Conservation (phyloP, 345 rosid genomes). For the Pistacia vera region DNA sequence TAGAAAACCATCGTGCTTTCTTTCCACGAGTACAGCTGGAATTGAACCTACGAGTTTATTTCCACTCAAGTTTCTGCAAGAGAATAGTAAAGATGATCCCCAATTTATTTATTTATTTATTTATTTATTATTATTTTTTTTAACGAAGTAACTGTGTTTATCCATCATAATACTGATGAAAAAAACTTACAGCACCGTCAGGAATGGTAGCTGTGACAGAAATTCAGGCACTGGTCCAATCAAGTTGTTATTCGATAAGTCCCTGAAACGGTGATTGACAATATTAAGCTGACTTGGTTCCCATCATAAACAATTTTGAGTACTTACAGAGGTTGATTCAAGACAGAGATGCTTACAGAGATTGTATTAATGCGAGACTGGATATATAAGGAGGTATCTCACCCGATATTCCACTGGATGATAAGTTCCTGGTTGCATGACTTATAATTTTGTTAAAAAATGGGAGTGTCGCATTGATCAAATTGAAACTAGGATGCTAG, state of each 20-base stretch:
- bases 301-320: neutral
- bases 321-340: neutral
- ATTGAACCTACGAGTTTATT: conserved; percentile 46
- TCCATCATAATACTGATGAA: too few relatives aligned
- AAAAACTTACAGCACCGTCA: conserved; percentile 1
- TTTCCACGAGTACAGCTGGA: conserved; percentile 34
- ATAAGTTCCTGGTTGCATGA: conserved; percentile 33
- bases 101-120: neutral
- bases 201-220: conserved; percentile 35
- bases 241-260: conserved; percentile 52
- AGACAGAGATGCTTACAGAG: conserved; percentile 36
- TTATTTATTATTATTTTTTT: neutral
- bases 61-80: conserved; percentile 43
- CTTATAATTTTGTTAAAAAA: neutral
- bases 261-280: conserved; percentile 24
- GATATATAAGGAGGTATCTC: conserved; percentile 26
- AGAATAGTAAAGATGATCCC: neutral
- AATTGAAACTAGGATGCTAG: neutral
- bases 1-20: conserved; percentile 23
- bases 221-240: conserved; percentile 45
- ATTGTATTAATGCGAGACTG: conserved; percentile 29
- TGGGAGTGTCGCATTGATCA: neutral
- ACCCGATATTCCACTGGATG: conserved; percentile 46
- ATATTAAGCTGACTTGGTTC: neutral
- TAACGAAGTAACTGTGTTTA: conserved; percentile 11